Percentiles rank a stretch among this genome's conserved stretches.
These are phyloP conservation scores for Diaporthe sp. DNA, from an alignment of 2,329 filamentous ascomycete genomes.

Conservation along the genomic window DNA sequence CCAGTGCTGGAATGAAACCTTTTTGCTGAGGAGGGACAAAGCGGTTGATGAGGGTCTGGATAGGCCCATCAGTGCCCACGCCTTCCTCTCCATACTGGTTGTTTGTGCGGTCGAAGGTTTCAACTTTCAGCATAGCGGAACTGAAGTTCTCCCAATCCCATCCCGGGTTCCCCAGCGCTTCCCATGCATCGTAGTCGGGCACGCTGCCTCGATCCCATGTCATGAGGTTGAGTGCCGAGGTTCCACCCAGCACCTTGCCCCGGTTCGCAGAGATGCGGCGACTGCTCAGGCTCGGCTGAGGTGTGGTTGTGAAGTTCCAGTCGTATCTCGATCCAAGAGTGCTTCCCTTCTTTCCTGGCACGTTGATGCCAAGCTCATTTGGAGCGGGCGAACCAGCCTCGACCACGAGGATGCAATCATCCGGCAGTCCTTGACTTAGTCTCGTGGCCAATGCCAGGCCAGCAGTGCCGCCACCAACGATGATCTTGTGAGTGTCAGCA, in stretches of 20 bases:
- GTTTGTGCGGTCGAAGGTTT: slow-evolving; percentile 29
- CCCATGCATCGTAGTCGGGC: slow-evolving; percentile 70
- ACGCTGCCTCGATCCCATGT: slow-evolving; percentile 63
- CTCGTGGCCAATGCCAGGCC: slow-evolving; percentile 65
- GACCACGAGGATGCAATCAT: slow-evolving; percentile 58
- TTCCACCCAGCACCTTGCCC: slow-evolving; percentile 72
- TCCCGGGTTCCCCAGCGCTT: slow-evolving; percentile 67
- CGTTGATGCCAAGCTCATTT: slow-evolving; percentile 48
- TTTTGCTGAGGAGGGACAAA: slow-evolving; percentile 13
- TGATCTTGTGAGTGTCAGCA: slow-evolving; percentile 46
- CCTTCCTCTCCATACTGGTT: slow-evolving; percentile 2
- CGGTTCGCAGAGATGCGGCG: slow-evolving; percentile 58
- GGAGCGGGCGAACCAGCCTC: slow-evolving; percentile 56
- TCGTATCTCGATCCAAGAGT: slow-evolving; percentile 55
- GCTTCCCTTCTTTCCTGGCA: slow-evolving; percentile 55
- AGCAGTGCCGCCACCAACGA: slow-evolving; percentile 69
- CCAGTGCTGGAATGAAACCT: slow-evolving; percentile 13
- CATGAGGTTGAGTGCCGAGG: slow-evolving; percentile 72
- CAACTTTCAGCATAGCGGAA: slow-evolving; percentile 22
- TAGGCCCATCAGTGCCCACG: background rate
- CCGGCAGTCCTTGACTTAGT: slow-evolving; percentile 57
- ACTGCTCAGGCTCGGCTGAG: slow-evolving; percentile 55
- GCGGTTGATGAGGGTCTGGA: slow-evolving; percentile 15
- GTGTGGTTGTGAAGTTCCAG: slow-evolving; percentile 58
- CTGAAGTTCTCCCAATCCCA: slow-evolving; percentile 65